phyloP scores from a whole-genome alignment of 495 filamentous ascomycete species.

The Sordaria brevicollis region DNA sequence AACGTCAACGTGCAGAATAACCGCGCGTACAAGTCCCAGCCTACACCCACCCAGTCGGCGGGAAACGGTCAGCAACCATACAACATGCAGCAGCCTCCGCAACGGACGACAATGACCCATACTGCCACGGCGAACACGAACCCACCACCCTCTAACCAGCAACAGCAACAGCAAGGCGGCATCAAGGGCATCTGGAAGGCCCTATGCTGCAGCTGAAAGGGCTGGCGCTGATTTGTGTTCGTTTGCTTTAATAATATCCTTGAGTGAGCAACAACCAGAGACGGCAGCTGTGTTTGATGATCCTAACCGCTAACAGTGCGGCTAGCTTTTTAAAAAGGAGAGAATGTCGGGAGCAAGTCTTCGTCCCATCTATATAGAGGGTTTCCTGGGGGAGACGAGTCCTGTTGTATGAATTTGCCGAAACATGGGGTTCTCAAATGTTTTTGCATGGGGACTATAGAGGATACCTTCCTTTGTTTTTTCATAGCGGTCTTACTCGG shows the following conservation, averaged over 20 bases:
- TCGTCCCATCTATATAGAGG: conserved; percentile 13
- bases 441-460: conserved; percentile 24
- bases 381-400: conserved; percentile 10
- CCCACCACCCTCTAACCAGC: conserved; percentile 28
- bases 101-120: conserved; percentile 48
- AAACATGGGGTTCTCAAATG: conserved; percentile 13
- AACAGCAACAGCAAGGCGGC: conserved; percentile 38
- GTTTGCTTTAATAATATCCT: neutral
- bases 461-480: conserved; percentile 18
- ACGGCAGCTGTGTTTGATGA: neutral
- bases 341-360: neutral
- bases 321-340: neutral
- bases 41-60: neutral
- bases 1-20: conserved; percentile 46
- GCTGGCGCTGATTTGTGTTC: conserved; percentile 4
- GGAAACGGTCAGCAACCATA: conserved; percentile 10
- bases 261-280: conserved; percentile 8
- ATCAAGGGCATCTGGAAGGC: conserved; percentile 73
- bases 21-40: neutral
- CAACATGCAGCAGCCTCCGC: conserved; percentile 74
- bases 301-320: neutral
- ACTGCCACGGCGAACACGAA: conserved; percentile 37
- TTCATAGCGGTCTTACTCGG: conserved; percentile 14
- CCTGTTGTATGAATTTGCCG: conserved; percentile 18
- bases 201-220: conserved; percentile 64